These are phyloP conservation scores for Cylindrotheca closterium DNA, from an alignment of 108 stramenopile species.

Conservation along the genomic window DNA sequence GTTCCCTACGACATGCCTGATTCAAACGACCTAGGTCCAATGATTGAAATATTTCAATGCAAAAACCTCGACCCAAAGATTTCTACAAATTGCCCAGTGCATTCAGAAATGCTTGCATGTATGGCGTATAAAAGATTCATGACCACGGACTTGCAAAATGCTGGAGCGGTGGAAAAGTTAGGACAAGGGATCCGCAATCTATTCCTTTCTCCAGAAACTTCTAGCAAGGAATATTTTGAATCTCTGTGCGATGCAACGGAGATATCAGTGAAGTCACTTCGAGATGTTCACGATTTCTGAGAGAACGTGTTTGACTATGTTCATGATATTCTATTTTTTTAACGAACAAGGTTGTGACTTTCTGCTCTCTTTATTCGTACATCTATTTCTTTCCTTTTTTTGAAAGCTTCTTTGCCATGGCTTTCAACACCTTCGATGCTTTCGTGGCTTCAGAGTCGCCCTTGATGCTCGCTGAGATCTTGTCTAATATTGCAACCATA, in stretches of 20 bases:
- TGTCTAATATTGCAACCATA: conserved; percentile 85
- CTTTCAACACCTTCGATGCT: conserved; percentile 83
- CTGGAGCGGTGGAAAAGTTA: background rate
- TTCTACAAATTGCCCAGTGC: background rate
- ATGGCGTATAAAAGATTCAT: background rate
- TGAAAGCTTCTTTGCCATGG: conserved; percentile 77
- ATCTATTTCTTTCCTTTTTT: conserved; percentile 70
- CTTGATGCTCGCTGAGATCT: conserved; percentile 84
- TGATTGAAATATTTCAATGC: background rate
- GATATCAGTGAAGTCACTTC: background rate
- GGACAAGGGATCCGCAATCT: background rate
- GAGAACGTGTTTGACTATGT: background rate
- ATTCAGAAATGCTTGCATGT: background rate
- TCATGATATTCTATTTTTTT: too few relatives aligned
- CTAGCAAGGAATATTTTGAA: background rate
- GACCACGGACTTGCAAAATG: background rate
- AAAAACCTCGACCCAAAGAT: background rate
- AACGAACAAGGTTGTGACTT: too few relatives aligned
- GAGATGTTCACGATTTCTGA: background rate
- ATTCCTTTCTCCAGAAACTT: background rate
- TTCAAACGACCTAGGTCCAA: background rate
- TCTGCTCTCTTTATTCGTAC: background rate
- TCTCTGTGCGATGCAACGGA: background rate
- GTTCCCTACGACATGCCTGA: conserved; percentile 5
- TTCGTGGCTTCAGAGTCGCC: conserved; percentile 76